A percentile compares a stretch with the other conserved stretches of the same genome.
These are phyloP conservation scores for Solioccasus polychromus DNA, from an alignment of 768 basidiomycete genomes.

Conservation along the genomic window DNA sequence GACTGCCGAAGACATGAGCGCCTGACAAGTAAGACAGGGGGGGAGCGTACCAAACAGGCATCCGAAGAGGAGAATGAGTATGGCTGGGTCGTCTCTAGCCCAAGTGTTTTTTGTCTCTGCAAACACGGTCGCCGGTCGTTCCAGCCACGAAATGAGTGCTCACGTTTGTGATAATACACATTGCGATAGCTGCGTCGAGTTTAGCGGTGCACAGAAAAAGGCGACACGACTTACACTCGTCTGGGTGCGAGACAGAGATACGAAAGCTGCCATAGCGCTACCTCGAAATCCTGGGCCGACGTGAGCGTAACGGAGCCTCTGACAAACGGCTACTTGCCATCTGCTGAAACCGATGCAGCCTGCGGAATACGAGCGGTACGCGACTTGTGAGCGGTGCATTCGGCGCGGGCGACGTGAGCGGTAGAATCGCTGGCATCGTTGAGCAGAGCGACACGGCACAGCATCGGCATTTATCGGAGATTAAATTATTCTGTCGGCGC, in stretches of 20 bases:
- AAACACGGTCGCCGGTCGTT: not conserved
- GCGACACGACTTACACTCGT: conserved; percentile 73
- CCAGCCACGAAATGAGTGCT: conserved; percentile 21
- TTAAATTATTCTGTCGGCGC: conserved; percentile 15
- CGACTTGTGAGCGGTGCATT: conserved; percentile 42
- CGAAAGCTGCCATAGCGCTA: conserved; percentile 93
- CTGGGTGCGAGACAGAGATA: conserved; percentile 91
- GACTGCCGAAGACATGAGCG: conserved; percentile 40
- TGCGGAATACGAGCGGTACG: conserved; percentile 75
- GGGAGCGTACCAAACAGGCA: conserved; percentile 61
- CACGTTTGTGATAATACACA: conserved; percentile 97
- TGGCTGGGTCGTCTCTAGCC: conserved; percentile 97
- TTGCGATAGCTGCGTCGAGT: conserved; percentile 71
- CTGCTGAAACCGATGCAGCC: conserved; percentile 79
- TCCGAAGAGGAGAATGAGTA: conserved; percentile 79
- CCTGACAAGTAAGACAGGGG: not conserved
- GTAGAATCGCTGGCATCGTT: conserved; percentile 30
- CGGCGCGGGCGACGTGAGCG: conserved; percentile 26
- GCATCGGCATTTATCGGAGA: conserved; percentile 21
- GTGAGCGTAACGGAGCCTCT: not conserved
- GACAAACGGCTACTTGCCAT: conserved; percentile 53
- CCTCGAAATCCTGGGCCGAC: conserved; percentile 80
- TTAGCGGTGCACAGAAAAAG: conserved; percentile 8
- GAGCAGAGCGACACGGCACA: conserved; percentile 14
- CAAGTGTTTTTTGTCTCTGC: conserved; percentile 97